Percentiles rank a stretch among this genome's conserved stretches.
Conservation (phyloP, 2,329 filamentous ascomycete species). For the Alternaria sp. region DNA sequence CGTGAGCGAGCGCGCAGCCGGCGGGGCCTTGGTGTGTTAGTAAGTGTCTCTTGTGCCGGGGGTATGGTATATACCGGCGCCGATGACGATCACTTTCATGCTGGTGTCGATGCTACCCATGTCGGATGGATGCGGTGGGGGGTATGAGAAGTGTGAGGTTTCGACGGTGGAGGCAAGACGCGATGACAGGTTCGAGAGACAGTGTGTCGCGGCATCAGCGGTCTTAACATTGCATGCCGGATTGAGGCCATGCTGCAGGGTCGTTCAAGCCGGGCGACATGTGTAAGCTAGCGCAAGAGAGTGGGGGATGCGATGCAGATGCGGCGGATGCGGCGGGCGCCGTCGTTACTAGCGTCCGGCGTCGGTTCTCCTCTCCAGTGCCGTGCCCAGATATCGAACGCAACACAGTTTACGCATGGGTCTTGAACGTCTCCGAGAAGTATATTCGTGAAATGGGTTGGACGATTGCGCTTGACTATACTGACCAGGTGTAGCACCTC, state of each 20-base stretch:
- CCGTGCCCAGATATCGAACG: background rate
- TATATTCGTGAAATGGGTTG: background rate
- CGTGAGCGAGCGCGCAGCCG: conserved; percentile 51
- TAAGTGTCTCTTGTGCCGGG: background rate
- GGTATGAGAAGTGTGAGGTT: background rate
- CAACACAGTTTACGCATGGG: background rate
- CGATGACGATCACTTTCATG: conserved; percentile 33
- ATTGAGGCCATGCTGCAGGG: background rate
- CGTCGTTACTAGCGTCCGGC: conserved; percentile 4
- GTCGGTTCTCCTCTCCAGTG: conserved; percentile 26
- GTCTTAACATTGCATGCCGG: background rate
- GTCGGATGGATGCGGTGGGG: background rate
- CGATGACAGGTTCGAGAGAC: background rate
- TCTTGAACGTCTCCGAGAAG: background rate
- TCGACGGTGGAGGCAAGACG: background rate
- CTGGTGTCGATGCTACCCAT: conserved; percentile 6
- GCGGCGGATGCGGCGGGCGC: conserved; percentile 13
- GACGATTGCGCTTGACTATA: background rate
- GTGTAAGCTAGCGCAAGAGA: background rate
- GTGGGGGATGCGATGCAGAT: background rate
- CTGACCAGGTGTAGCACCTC: background rate
- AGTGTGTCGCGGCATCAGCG: background rate
- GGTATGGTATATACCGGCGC: conserved; percentile 21
- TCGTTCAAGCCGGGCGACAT: background rate
- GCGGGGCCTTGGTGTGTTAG: conserved; percentile 44